Evolutionary conservation across 73 alveolate species (phyloP), one percentile per base, ranked within the genome.

Genomic region (Effrenium voratum): DNA sequence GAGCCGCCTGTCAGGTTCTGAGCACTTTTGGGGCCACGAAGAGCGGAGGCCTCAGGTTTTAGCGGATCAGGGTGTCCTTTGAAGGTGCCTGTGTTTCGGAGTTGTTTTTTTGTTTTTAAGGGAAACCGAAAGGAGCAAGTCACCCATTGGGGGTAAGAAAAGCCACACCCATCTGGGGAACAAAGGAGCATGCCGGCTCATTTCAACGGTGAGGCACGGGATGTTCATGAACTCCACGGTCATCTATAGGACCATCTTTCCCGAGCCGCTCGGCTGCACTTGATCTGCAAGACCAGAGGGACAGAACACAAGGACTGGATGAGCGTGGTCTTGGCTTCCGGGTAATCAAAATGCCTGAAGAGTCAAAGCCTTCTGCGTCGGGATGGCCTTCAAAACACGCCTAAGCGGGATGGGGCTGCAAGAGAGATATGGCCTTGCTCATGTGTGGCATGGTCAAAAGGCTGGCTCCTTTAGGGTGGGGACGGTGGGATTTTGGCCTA

Each of bases 161-260:
- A n/a, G n/a, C n/a, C n/a, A n/a, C n/a, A n/a, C n/a, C n/a, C n/a
- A n/a, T n/a, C n/a, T n/a, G n/a, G n/a, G n/a, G n/a, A n/a, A n/a
- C n/a, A n/a, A n/a, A n/a, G n/a, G n/a, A n/a, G n/a, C n/a, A n/a
- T n/a, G n/a, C n/a, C n/a, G n/a, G n/a, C n/a, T n/a, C n/a, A n/a
- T n/a, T n/a, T n/a, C n/a, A n/a, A n/a, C n/a, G n/a, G n/a, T 6
- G 75, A 75, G 98, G 91, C 98, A 92, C 30, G 98, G 98, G 82
- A 92, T 92, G 98, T 92, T 92, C 81, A 75, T 92, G 91, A 92
- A 92, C 59, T 72, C 91, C 70, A 92, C 98, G 46, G 98, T 92
- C 60, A 92, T 92, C 91, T 92, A 92, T 49, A 41, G 98, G 47
- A 92, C 91, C 19, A 80, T 92, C 4, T 92, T 92, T 43, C 98